Evolutionary conservation across 2,329 filamentous ascomycete species (phyloP), one percentile per base, ranked within the genome.

Genomic region (Talaromyces sp.): DNA sequence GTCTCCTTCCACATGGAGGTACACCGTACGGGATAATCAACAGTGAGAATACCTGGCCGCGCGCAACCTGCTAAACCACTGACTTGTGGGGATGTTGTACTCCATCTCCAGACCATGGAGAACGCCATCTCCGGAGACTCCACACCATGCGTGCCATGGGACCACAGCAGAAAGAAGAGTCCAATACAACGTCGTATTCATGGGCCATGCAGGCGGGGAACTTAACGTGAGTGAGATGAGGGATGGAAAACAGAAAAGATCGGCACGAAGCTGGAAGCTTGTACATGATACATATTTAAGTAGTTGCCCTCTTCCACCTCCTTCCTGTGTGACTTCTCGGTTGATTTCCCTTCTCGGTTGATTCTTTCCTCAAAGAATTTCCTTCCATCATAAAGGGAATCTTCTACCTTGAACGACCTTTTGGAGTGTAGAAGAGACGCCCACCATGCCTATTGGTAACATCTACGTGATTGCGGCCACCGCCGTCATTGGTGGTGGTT

Each of bases 401-500:
- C 19, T 52, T 50, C 59, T 41, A 41, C 22, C 8, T 48, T 45
- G 13, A 22, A 33, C 31, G 43, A 37, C n/a, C 60, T 62, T 6
- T 54, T 57, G 60, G 37, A 56, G 39, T 52, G 61, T 35, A 62
- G 48, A 45, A 43, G 35, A 63, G 27, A 63, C 45, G 39, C 60
- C 43, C 48, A 73, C 65, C 66, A 77, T 77, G 75, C 68, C 71
- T 63, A 82, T 85, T 62, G 82, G 84, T 27, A 87, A 87, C 68
- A 82, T 87, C 70, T 87, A 88, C 72, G 74, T 83, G 68, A 86
- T 87, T 70, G 80, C 84, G 67, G 82, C 82, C 72, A 83, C 86
- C 76, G 80, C 85, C 73, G 82, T 85, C 67, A 82, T 82, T 80
- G 89, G 89, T 69, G 89, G 89, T 74, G 86, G 85, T 27, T 81